Evolutionary conservation across 768 basidiomycete species (phyloP).

Genomic region (Terana coerulea): DNA sequence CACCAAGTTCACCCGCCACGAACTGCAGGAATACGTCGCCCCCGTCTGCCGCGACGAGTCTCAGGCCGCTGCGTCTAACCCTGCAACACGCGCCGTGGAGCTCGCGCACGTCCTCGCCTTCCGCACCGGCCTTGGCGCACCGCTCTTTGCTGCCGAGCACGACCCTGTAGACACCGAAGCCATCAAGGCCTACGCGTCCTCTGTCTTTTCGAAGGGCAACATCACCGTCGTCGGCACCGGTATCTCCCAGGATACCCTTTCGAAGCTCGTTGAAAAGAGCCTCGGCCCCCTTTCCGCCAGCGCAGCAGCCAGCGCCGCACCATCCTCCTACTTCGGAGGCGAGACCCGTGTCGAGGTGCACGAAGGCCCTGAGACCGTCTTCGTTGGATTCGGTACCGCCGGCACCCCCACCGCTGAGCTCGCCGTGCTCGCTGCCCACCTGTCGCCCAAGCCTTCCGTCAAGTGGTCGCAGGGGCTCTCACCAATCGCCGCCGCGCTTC

Average conservation of each 20-base stretch:
- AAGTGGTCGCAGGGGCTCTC: conserved; percentile 84
- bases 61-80: conserved; percentile 51
- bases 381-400: conserved; percentile 85
- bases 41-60: conserved; percentile 72
- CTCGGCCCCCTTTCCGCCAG: conserved; percentile 45
- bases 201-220: conserved; percentile 75
- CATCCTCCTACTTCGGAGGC: conserved; percentile 75
- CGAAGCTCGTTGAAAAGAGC: conserved; percentile 67
- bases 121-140: conserved; percentile 89
- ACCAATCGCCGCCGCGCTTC: conserved; percentile 57
- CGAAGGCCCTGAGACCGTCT: conserved; percentile 66
- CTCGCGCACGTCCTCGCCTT: conserved; percentile 88
- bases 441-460: conserved; percentile 75
- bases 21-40: conserved; percentile 70
- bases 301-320: conserved; percentile 29
- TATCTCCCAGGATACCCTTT: conserved; percentile 67
- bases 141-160: conserved; percentile 80
- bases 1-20: conserved; percentile 75
- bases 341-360: conserved; percentile 69
- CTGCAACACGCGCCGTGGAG: conserved; percentile 74
- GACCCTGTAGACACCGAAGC: conserved; percentile 59
- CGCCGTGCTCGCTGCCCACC: conserved; percentile 73
- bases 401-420: conserved; percentile 64
- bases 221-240: conserved; percentile 86
- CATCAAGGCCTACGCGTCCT: conserved; percentile 68